Base-by-base conservation (phyloP, 495 filamentous ascomycete species). In the Cercophora sp. region DNA sequence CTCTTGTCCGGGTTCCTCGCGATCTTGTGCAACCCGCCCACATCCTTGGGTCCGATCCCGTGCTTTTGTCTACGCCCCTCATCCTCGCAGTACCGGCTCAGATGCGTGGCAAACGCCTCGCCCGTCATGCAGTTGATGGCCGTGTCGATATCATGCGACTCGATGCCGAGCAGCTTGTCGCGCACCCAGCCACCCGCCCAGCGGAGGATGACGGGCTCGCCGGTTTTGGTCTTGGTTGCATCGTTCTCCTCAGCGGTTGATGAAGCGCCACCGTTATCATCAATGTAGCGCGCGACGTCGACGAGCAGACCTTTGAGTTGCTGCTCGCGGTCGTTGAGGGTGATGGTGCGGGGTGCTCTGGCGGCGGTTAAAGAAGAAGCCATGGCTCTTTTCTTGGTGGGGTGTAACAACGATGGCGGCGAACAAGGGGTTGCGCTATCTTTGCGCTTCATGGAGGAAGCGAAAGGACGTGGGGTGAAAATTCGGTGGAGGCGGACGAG, bases 141-240 rank as follows among this genome's bases (percentile, higher is more conserved):
- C 31, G 92, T 87, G 63, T 99, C 93, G 56, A 99, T 96, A 59
- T 99, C 93, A 64, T 94, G 80, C 64, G 89, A 93, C 25, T 70
- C 73, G 22, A 85, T 71, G 8, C 85, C 87, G 1, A 99, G 78
- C 8, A 99, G 79, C 75, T 96, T 97, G 75, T 99, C 93, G 32
- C 93, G 84, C 23, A 99, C 94, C 93, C 93, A 99, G n/a, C 93
- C 93, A 34, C 93, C 93, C 10, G 94, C 91, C 70, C 92, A 96
- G 10, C 93, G 87, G 15, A 99, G 75, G 3, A 84, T 72, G 1
- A 82, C 62, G n/a, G 77, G 75, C 43, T 78, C 76, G 25, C 73
- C 22, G 29, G 29, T 6, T 23, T 35, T 25, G n/a, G 20, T 26
- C 16, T 60, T 46, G 13, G 60, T 48, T 34, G 62, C 60, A 8